These are phyloP conservation scores for Platanthera zijinensis DNA, from an alignment of 106 monocot species.

Conservation along the genomic window DNA sequence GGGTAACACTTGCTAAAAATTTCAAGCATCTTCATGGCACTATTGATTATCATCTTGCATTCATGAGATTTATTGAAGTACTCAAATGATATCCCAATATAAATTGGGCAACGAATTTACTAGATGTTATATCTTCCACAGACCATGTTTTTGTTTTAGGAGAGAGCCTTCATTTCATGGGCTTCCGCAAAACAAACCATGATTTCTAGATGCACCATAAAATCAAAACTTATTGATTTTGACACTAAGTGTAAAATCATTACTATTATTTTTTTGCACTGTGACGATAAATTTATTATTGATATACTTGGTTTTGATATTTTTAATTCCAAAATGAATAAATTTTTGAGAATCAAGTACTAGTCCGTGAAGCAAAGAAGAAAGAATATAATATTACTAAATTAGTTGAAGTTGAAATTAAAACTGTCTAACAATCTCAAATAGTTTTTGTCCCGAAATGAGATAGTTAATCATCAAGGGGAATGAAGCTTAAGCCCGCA, in stretches of 20 bases:
- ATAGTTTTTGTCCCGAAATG: no score
- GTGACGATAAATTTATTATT: neutral
- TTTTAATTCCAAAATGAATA: no score
- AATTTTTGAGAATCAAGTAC: no score
- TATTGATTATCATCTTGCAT: neutral
- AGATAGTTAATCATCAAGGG: no score
- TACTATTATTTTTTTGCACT: neutral
- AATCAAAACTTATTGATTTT: constrained; percentile 6
- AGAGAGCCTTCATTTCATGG: neutral
- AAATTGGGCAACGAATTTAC: neutral
- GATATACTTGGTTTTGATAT: neutral
- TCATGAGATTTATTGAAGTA: neutral
- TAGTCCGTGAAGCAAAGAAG: no score
- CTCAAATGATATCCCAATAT: neutral
- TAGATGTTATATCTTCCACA: neutral
- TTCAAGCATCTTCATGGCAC: neutral
- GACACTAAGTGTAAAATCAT: neutral
- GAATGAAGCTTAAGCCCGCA: no score
- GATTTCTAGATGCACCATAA: neutral
- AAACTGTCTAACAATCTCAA: no score
- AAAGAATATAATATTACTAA: no score
- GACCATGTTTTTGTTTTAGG: neutral
- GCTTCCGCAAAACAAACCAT: constrained; percentile 3
- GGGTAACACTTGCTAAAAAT: constrained; percentile 1
- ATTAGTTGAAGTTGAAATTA: no score